A percentile compares a stretch with the other conserved stretches of the same genome.
Conservation (phyloP, 139 green algal genomes). For the Dunaliella primolecta region DNA sequence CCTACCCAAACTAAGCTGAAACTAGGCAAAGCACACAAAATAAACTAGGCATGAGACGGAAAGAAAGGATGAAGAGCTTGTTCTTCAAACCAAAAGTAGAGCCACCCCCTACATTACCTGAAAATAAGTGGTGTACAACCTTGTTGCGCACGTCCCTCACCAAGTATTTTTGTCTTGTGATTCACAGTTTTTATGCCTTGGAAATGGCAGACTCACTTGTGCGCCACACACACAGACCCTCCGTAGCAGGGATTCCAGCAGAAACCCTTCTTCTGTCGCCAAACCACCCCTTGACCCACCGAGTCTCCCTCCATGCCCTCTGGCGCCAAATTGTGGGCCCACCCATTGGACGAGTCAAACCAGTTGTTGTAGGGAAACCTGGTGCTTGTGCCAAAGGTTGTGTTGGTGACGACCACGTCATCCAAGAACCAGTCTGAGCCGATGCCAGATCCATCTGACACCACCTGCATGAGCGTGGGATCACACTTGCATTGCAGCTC, state of each 20-base stretch:
- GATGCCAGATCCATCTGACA: slow-evolving; percentile 47
- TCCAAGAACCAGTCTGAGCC: slow-evolving; percentile 51
- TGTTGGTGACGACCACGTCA: slow-evolving; percentile 45
- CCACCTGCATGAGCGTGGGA: slow-evolving; percentile 16
- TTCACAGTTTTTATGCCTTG: neutral
- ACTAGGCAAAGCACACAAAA: too few relatives aligned
- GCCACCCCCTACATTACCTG: too few relatives aligned
- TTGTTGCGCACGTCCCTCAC: too few relatives aligned
- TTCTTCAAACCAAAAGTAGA: too few relatives aligned
- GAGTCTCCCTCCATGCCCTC: neutral
- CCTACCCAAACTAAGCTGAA: too few relatives aligned
- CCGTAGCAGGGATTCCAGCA: too few relatives aligned
- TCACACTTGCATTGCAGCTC: neutral
- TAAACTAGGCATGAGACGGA: too few relatives aligned
- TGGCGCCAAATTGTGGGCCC: slow-evolving; percentile 36
- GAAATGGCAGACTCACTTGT: neutral
- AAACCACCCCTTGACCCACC: too few relatives aligned
- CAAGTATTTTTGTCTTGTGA: neutral
- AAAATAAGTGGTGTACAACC: too few relatives aligned
- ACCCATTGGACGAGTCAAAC: slow-evolving; percentile 48
- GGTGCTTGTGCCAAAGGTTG: slow-evolving; percentile 16
- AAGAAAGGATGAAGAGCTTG: too few relatives aligned
- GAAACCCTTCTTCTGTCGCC: too few relatives aligned
- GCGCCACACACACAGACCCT: neutral
- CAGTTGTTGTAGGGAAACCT: slow-evolving; percentile 45